Base-by-base conservation (phyloP, 768 basidiomycete genomes). In the Russula vinacea region DNA sequence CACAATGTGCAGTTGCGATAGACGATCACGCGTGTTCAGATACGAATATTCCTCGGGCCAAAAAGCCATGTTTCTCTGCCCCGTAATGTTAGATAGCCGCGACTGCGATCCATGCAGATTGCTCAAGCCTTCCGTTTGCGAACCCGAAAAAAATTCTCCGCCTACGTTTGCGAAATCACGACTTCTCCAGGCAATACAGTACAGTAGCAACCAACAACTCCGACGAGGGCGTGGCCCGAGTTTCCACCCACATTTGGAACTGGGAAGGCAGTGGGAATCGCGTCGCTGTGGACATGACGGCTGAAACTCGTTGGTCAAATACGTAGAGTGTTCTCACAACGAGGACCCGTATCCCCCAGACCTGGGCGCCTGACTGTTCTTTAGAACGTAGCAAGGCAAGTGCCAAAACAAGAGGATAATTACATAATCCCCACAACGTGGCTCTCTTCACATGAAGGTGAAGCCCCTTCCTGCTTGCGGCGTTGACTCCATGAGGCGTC, bases 401-500 rank as follows among this genome's bases (percentile, higher is more conserved):
- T 17, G 17, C 17, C 29, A 29, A 29, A 29, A 35, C 10, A 35
- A 3, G 10, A 35, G 35, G 35, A 7, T 10, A 22, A 58, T 47
- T 49, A 62, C 35, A n/a, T 62, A 62, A 56, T 26, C 49, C 13
- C 6, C 24, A 16, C 47, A 45, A 44, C 33, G 13, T 11, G 47
- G 24, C 29, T n/a, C 40, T 16, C 42, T 37, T 47, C 44, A 50
- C 49, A 24, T 47, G 45, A 22, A n/a, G 9, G 35, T 59, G 37
- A 22, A n/a, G 40, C 42, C 63, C 26, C 26, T 50, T 56, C 29
- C 33, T 55, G 52, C 37, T 50, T 52, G 64, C 64, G 56, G 58
- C 64, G 33, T 29, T 39, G 53, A 50, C 4, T n/a, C 59, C 64
- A 61, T 44, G 64, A 60, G 59, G 64, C 64, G 24, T 56, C 60